A percentile compares a stretch with the other conserved stretches of the same genome.
Conservation (phyloP, 208 protist genomes). For the Leishmania lainsoni region DNA sequence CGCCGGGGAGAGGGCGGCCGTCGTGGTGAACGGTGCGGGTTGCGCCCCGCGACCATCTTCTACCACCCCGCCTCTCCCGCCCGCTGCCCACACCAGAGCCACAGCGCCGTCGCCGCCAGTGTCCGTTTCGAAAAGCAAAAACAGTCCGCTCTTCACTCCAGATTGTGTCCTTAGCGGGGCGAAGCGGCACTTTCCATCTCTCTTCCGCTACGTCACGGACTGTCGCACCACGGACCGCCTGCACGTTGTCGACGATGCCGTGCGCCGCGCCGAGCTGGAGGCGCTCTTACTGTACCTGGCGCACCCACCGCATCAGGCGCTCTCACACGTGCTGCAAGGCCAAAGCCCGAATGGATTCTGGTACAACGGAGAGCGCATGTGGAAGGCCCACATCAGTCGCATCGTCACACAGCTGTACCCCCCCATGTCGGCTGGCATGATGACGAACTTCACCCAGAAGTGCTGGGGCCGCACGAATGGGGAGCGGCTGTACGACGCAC, state of each 20-base stretch:
- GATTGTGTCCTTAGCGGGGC: conserved; percentile 33
- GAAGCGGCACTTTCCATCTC: conserved; percentile 29
- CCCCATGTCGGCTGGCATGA: conserved; percentile 73
- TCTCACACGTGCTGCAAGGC: conserved; percentile 81
- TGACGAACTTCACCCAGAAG: conserved; percentile 93
- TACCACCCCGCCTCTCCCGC: background rate
- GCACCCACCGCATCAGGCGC: conserved; percentile 69
- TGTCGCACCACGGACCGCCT: conserved; percentile 63
- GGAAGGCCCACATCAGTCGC: conserved; percentile 72
- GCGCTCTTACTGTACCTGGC: conserved; percentile 66
- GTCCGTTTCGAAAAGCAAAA: background rate
- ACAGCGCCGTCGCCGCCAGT: background rate
- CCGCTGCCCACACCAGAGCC: background rate
- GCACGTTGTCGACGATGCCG: conserved; percentile 76
- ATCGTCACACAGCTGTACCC: conserved; percentile 77
- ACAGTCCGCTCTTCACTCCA: background rate
- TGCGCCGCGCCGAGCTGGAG: conserved; percentile 79
- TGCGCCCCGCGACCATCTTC: background rate
- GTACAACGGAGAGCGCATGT: conserved; percentile 86
- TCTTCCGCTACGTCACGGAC: conserved; percentile 62
- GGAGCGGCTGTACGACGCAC: conserved; percentile 86
- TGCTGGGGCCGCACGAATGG: conserved; percentile 87
- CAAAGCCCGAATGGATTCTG: conserved; percentile 63
- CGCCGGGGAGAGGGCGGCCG: conserved; percentile 7
- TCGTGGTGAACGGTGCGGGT: background rate